Evolutionary conservation across 225 moss, liverwort and hornwort species (phyloP), one percentile per base, ranked within the genome.

Genomic region (Thuidium tamariscinum): DNA sequence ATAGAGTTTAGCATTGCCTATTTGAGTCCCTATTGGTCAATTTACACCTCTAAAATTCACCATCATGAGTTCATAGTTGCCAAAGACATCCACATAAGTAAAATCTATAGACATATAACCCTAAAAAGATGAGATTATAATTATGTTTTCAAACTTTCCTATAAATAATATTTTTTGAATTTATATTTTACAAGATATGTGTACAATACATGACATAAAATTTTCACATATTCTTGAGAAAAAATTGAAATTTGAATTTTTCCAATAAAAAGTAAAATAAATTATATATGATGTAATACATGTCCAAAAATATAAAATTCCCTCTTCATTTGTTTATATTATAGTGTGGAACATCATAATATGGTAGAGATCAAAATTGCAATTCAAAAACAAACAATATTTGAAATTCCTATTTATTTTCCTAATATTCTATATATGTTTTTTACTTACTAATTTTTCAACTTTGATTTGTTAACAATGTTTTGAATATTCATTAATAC

Each of bases 171-270:
- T 8, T 15, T 41, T 15, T 26, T 26, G 4, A 4, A 41, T 69
- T 41, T 41, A 22, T 13, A 5, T 39, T 25, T 41, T 41, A 0
- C n/a, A 0, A 8, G 41, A 26, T 26, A 2, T 26, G 2, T n/a
- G n/a, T n/a, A n/a, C n/a, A 70, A 0, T 15, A 26, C 8, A 15
- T 16, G 2, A 0, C 3, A 17, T 42, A 5, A 5, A 16, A 71
- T 1, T 5, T 71, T 17, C 3, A 16, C 17, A 29, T 27, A 9
- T 9, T 29, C 27, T 27, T 17, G 2, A 2, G 17, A 29, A 29
- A 27, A 16, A 6, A 0, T 26, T 29, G 0, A 15, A 44, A 2
- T 29, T 46, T 44, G 2, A 29, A 44, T 44, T 44, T 44, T 0
- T 44, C 0, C 0, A 46, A 29, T 72, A 69, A 4, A n/a, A 42